Percentiles rank a stretch among this genome's conserved stretches.
Evolutionary conservation across 352 stramenopile genomes (phyloP).

Genomic region (Chrysophaeum taylorii): DNA sequence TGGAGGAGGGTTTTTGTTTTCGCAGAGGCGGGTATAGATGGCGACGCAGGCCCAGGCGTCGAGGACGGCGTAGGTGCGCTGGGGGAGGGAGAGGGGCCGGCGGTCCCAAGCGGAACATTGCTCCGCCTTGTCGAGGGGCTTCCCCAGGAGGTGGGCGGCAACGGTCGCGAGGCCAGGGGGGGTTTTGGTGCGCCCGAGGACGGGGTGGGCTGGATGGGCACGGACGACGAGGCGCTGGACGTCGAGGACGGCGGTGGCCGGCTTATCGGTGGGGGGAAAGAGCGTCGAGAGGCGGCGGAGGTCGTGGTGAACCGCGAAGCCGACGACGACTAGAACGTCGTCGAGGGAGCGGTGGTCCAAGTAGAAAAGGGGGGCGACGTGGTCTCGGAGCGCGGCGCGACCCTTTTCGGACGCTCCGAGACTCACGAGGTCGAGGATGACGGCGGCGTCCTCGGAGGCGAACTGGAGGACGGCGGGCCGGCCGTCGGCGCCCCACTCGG

Average conservation of each 20-base stretch:
- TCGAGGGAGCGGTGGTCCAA: constrained; percentile 15
- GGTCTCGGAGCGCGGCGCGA: constrained; percentile 32
- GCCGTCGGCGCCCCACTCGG: constrained; percentile 38
- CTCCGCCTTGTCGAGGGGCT: constrained; percentile 45
- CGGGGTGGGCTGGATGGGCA: constrained; percentile 22
- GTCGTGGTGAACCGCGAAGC: constrained; percentile 41
- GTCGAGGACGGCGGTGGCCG: constrained; percentile 28
- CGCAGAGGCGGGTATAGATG: too few relatives aligned
- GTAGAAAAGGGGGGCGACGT: constrained; percentile 35
- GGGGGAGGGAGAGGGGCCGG: constrained; percentile 35
- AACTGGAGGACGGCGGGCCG: constrained; percentile 39
- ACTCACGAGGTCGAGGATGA: constrained; percentile 41
- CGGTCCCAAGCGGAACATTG: constrained; percentile 40
- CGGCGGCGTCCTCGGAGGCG: constrained; percentile 21
- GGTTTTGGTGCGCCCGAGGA: too few relatives aligned
- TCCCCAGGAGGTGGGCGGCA: constrained; percentile 38
- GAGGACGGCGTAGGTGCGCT: constrained; percentile 43
- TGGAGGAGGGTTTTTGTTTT: too few relatives aligned
- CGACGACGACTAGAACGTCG: constrained; percentile 27
- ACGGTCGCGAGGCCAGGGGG: constrained; percentile 38
- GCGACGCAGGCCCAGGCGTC: constrained; percentile 44
- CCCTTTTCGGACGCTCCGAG: constrained; percentile 35
- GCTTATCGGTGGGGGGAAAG: neutral
- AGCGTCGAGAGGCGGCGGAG: constrained; percentile 34
- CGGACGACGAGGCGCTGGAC: constrained; percentile 29